A percentile compares a stretch with the other conserved stretches of the same genome.
Conservation (phyloP, 2,329 filamentous ascomycete genomes). For the Onygenales sp. region DNA sequence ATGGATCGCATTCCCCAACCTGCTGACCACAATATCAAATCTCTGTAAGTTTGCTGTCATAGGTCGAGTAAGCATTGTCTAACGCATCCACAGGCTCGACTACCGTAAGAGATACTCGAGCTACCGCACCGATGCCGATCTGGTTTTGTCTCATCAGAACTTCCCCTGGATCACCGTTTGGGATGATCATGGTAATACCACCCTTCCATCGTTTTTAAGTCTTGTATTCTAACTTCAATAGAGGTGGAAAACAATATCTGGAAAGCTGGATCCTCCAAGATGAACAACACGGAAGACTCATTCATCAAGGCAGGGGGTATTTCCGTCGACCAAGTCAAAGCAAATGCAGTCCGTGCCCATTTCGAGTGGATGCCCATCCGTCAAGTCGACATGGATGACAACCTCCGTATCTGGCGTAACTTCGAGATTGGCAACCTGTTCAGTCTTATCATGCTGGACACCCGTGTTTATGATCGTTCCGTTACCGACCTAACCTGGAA, state of each 20-base stretch:
- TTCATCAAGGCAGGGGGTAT: constrained; percentile 52
- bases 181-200: constrained; percentile 47
- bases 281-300: constrained; percentile 59
- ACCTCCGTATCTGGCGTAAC: constrained; percentile 57
- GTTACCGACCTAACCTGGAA: constrained; percentile 54
- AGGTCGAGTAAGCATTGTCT: background rate
- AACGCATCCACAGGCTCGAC: constrained; percentile 39
- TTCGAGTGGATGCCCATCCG: constrained; percentile 58
- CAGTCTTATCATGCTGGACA: constrained; percentile 61
- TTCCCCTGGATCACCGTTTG: constrained; percentile 57
- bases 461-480: constrained; percentile 57
- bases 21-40: constrained; percentile 38
- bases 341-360: constrained; percentile 62
- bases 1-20: constrained; percentile 47
- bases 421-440: constrained; percentile 58
- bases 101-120: constrained; percentile 51
- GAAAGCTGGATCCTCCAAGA: constrained; percentile 48
- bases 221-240: constrained; percentile 9
- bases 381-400: constrained; percentile 60
- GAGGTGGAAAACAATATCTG: constrained; percentile 58
- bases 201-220: background rate
- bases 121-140: constrained; percentile 53
- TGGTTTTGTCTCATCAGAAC: constrained; percentile 45
- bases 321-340: constrained; percentile 63
- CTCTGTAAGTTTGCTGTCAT: constrained; percentile 20